Evolutionary conservation across 495 filamentous ascomycete species (phyloP).

Genomic region (Lindgomyces ingoldianus): DNA sequence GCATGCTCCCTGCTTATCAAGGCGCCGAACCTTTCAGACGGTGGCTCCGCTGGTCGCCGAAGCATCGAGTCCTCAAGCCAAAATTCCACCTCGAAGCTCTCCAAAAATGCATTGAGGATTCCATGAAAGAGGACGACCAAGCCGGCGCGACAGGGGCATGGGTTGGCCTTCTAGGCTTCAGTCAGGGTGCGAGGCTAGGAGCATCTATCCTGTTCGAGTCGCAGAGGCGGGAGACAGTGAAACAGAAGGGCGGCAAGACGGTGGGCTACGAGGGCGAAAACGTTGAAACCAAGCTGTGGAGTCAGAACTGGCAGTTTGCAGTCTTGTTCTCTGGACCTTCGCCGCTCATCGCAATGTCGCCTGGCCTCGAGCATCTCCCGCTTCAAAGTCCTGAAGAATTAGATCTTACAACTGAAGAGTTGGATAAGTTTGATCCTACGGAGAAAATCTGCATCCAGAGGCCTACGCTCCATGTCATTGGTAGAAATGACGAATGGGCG

Average conservation of each 20-base stretch:
- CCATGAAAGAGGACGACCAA: not conserved
- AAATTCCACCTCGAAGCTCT: not conserved
- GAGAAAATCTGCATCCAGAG: not conserved
- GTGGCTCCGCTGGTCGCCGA: not conserved
- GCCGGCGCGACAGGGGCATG: not conserved
- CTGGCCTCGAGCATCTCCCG: not conserved
- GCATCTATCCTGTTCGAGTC: not conserved
- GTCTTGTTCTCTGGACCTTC: not conserved
- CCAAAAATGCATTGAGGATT: conserved; percentile 2
- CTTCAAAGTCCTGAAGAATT: not conserved
- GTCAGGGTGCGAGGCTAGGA: conserved; percentile 1
- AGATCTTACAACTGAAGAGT: not conserved
- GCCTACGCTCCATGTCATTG: not conserved
- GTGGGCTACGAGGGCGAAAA: not conserved
- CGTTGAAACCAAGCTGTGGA: not conserved
- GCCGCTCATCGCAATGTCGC: not conserved
- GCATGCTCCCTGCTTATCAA: not conserved
- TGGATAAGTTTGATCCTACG: not conserved
- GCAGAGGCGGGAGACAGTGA: not conserved
- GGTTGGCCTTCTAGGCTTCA: conserved; percentile 5
- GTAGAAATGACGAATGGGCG: not conserved
- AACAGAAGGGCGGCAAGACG: not conserved
- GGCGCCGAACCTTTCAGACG: not conserved
- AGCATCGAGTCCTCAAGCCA: not conserved
- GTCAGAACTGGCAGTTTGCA: not conserved